Conservation (phyloP, 2,329 filamentous ascomycete species). For the Huntiella decipiens region DNA sequence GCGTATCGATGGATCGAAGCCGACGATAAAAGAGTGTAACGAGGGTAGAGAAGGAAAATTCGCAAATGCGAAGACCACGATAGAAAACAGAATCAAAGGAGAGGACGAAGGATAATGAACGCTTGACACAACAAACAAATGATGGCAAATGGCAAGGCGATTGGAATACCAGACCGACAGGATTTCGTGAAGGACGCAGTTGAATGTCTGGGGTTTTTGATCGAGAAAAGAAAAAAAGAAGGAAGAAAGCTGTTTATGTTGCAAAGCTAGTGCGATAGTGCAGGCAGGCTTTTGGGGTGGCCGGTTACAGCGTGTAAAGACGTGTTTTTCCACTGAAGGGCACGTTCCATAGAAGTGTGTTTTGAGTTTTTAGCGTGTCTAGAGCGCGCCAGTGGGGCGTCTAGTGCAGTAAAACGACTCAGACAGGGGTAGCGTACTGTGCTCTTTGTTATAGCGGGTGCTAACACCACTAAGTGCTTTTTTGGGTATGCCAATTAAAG, state of each 20-base stretch:
- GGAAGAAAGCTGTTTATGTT: conserved; percentile 10
- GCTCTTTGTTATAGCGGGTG: no score
- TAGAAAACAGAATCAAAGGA: conserved; percentile 11
- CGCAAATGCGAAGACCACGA: conserved; percentile 12
- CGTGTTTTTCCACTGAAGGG: conserved; percentile 5
- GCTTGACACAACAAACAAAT: conserved; percentile 12
- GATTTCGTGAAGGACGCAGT: neutral
- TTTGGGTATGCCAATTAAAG: no score
- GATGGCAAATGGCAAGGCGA: neutral
- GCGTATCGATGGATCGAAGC: conserved; percentile 12
- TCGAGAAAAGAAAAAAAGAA: conserved; percentile 8
- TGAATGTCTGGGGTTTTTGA: neutral
- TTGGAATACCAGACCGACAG: conserved; percentile 7
- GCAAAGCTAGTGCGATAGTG: conserved; percentile 12
- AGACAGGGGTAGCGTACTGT: no score
- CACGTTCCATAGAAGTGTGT: conserved; percentile 10
- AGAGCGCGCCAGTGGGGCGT: conserved; percentile 10
- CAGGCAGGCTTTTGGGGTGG: conserved; percentile 7
- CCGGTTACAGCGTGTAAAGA: conserved; percentile 7
- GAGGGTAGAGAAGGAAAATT: conserved; percentile 14
- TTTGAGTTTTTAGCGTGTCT: conserved; percentile 15
- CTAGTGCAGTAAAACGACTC: neutral
- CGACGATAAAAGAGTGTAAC: conserved; percentile 11
- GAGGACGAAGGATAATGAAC: conserved; percentile 10
- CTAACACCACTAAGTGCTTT: no score